Evolutionary conservation across 257 asterid genomes (phyloP), one percentile per base, ranked within the genome.

Genomic region (Solanum phureja): DNA sequence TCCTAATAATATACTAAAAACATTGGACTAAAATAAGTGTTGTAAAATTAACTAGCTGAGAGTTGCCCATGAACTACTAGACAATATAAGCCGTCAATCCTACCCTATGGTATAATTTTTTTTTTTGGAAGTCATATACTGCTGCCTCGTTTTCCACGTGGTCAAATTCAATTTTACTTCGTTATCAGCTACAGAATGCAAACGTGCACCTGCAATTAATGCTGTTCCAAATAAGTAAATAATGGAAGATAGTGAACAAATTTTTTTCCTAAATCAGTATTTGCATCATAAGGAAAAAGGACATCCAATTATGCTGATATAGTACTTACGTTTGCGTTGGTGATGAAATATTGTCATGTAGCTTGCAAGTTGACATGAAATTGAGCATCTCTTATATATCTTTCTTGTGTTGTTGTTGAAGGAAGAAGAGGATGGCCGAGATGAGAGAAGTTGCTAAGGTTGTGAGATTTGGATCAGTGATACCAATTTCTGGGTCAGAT

Each of bases 401-500:
- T 64, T 84, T 38, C 16, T 66, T 84, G 64, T 84, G 49, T 24
- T 81, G 56, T 35, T 46, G 86, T 89, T 86, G 34, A 86, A 97
- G 98, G 98, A 97, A 92, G 94, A 94, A 91, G 93, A 94, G 99
- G 94, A 86, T 96, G 90, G 91, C 90, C 60, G 99, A 97, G 93
- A 96, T 97, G 95, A 94, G 89, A 90, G 98, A 94, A 91, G 94
- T 94, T 85, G 92, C 89, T 83, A 95, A 94, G 93, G 76, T 96
- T 86, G 98, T 95, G 68, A 95, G 91, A 91, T 97, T 96, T 88
- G 99, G 99, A 84, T 93, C 96, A 5, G 94, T 97, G 86, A 89
- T 93, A 84, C 99, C 96, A 18, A 97, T 97, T 76, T 94, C 99
- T 6, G 99, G 99, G 74, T 95, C 99, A 4, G 99, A 97, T 92